Conservation (phyloP, 2,329 filamentous ascomycete species). For the Epichloe glyceriae region DNA sequence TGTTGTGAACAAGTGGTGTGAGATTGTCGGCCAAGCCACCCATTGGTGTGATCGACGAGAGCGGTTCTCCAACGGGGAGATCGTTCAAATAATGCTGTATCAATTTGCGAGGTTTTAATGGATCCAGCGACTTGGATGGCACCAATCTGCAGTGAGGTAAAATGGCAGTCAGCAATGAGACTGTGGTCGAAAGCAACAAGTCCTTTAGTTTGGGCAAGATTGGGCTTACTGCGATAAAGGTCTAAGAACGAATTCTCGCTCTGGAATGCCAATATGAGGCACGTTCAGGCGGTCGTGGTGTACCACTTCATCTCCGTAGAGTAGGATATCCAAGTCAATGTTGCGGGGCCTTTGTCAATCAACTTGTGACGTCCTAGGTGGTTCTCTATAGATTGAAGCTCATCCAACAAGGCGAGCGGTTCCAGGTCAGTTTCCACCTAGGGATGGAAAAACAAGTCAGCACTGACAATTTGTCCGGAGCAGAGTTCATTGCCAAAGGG, state of each 20-base stretch:
- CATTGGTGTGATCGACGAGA: constrained; percentile 48
- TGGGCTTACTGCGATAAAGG: constrained; percentile 62
- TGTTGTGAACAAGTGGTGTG: constrained; percentile 41
- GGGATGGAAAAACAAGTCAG: neutral
- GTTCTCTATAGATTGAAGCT: constrained; percentile 73
- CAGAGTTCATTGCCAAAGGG: neutral
- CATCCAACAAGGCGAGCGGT: constrained; percentile 64
- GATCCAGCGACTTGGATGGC: constrained; percentile 39
- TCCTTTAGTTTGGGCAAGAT: neutral
- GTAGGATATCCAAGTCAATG: constrained; percentile 84
- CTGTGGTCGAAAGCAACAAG: neutral
- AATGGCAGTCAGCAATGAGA: neutral
- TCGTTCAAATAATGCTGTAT: constrained; percentile 49
- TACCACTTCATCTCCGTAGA: constrained; percentile 59
- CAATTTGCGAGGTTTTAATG: constrained; percentile 44
- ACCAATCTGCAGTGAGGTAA: constrained; percentile 31
- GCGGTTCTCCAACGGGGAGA: constrained; percentile 34
- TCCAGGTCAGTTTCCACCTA: constrained; percentile 70
- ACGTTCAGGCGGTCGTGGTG: constrained; percentile 63
- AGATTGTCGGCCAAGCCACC: constrained; percentile 35
- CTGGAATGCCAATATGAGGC: constrained; percentile 73
- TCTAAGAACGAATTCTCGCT: constrained; percentile 85
- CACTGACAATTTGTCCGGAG: neutral
- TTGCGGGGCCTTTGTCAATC: constrained; percentile 85
- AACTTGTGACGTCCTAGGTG: constrained; percentile 67